Base-by-base conservation (phyloP, 116 monocot species). In the Phalaenopsis hybrid region DNA sequence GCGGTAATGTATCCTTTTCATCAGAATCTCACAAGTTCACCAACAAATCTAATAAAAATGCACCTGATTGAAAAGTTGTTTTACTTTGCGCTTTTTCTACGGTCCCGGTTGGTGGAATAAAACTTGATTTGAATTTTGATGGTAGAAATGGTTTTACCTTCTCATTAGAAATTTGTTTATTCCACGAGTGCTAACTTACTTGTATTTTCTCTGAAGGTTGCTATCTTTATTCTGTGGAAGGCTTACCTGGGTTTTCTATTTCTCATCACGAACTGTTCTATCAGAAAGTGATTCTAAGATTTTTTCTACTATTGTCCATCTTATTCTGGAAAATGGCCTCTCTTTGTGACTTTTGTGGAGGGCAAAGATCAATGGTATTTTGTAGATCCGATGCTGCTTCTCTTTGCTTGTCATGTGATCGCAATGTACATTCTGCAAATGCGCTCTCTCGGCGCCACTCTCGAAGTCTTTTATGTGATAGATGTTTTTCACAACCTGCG, bases 381-480 rank as follows among this genome's bases (percentile, higher is more conserved):
- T 96, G 96, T 85, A 78, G 91, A 65, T 92, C 96, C 58, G 94
- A 96, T 82, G 87, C 92, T 75, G 96, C 96, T 23, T 89, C 84
- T 43, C 82, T 96, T 67, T 96, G 96, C 82, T 86, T 96, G 79
- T 91, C 91, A 20, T 96, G 96, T 80, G 96, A 96, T 79, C 92
- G 88, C 70, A 90, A 85, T 84, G 91, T 96, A 43, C 96, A 96
- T 78, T 94, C 94, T 50, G 94, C 96, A 50, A 96, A 96, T 83
- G 91, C 94, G 1, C 91, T 96, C 25, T 92, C 96, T 37, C 77
- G 59, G 68, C 92, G 94, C 44, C 96, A 96, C 73, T 90, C 87
- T 25, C 86, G 96, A 23, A 91, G 92, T 25, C 96, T 92, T 57
- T 23, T 96, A 74, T 96, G 96, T 74, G 91, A 92, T 67, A 83